A percentile compares a stretch with the other conserved stretches of the same genome.
These are phyloP conservation scores for Cicer arietinum DNA, from an alignment of 306 rosid genomes.

Conservation along the genomic window DNA sequence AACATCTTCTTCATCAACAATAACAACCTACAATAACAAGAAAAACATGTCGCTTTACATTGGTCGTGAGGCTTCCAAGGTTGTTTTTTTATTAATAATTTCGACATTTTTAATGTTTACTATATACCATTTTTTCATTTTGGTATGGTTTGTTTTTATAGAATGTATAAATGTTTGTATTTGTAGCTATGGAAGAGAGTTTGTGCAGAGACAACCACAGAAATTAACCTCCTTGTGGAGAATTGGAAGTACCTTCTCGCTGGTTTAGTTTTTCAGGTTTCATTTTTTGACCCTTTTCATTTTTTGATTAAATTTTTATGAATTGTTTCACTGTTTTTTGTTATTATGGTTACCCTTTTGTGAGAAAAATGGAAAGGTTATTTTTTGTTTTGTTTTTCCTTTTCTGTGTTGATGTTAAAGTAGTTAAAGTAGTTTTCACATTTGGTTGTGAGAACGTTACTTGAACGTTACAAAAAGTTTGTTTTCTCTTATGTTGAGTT, in stretches of 20 bases:
- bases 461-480: slow-evolving; percentile 47
- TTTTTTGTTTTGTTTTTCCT: slow-evolving; percentile 28
- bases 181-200: slow-evolving; percentile 83
- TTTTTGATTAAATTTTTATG: slow-evolving; percentile 29
- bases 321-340: slow-evolving; percentile 4
- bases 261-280: slow-evolving; percentile 83
- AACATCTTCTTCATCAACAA: background rate
- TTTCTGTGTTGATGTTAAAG: slow-evolving; percentile 8
- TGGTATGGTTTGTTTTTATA: background rate
- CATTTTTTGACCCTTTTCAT: background rate
- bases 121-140: background rate
- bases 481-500: slow-evolving; percentile 38
- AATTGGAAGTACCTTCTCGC: slow-evolving; percentile 91
- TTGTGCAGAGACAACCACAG: slow-evolving; percentile 65
- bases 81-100: slow-evolving; percentile 14
- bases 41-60: slow-evolving; percentile 84
- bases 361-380: slow-evolving; percentile 21
- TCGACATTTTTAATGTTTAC: background rate
- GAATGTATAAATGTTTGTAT: slow-evolving; percentile 40
- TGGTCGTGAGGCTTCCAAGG: slow-evolving; percentile 99
- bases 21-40: slow-evolving; percentile 8
- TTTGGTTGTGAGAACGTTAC: slow-evolving; percentile 44
- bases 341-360: slow-evolving; percentile 31
- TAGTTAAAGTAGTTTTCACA: slow-evolving; percentile 43
- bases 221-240: slow-evolving; percentile 75